These are phyloP conservation scores for Pseudopithomyces maydicus DNA, from an alignment of 2,329 filamentous ascomycete species.

Conservation along the genomic window DNA sequence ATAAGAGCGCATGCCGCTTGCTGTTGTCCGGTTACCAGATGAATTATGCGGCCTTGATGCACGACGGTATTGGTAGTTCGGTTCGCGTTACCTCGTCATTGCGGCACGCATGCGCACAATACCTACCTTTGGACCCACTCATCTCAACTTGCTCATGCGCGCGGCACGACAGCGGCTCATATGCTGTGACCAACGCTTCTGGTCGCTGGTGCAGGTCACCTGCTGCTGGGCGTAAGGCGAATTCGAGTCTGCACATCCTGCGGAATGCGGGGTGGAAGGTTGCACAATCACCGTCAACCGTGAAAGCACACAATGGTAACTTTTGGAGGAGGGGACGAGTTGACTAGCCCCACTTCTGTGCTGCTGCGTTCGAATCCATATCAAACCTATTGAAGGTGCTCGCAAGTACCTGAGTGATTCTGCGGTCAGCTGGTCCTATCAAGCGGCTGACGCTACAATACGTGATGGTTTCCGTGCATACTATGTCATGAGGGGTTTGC, in stretches of 20 bases:
- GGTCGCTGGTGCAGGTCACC: slow-evolving; percentile 17
- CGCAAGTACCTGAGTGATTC: background rate
- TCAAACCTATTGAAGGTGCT: background rate
- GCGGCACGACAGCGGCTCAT: slow-evolving; percentile 17
- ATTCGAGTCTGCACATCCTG: background rate
- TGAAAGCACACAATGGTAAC: background rate
- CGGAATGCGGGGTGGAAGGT: background rate
- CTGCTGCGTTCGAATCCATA: background rate
- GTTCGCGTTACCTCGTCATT: slow-evolving; percentile 26
- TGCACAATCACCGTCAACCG: background rate
- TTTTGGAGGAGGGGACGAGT: background rate
- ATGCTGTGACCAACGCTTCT: slow-evolving; percentile 26
- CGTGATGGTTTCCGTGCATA: background rate
- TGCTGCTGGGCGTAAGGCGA: background rate
- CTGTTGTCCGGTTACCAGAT: background rate
- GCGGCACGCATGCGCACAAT: slow-evolving; percentile 22
- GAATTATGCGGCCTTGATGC: slow-evolving; percentile 5
- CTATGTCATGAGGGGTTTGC: slow-evolving; percentile 9
- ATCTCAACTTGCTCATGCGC: slow-evolving; percentile 21
- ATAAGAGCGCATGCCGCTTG: background rate
- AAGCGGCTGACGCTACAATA: background rate
- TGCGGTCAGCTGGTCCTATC: background rate
- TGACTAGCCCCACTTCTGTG: background rate
- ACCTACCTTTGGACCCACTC: slow-evolving; percentile 21
- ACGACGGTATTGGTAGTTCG: slow-evolving; percentile 16